phyloP scores from a whole-genome alignment of 257 asterid genomes.

The Ballota nigra region DNA sequence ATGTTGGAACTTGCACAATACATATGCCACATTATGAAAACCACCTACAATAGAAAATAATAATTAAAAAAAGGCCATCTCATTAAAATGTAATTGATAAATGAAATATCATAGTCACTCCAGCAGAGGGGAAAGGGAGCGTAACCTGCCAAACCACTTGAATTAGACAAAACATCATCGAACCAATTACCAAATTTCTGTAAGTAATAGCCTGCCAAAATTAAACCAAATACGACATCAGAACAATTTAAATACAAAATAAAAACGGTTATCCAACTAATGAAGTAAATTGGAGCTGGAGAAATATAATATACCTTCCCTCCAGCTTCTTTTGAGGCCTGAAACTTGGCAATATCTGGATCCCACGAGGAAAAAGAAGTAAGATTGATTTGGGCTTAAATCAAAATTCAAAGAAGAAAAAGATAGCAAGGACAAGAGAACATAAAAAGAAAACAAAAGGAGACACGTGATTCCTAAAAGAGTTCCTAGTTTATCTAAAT shows the following conservation, averaged over 20 bases:
- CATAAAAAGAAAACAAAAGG: not conserved
- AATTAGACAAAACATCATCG: constrained; percentile 39
- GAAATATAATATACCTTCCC: constrained; percentile 27
- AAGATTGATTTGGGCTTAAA: not conserved
- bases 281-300: constrained; percentile 11
- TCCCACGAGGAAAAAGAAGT: not conserved
- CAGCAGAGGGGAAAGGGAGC: not conserved
- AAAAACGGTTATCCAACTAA: constrained; percentile 1
- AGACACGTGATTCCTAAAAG: not conserved
- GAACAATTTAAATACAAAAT: not conserved
- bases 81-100: not conserved
- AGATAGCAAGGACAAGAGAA: too few relatives aligned
- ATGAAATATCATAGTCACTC: not conserved
- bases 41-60: constrained; percentile 36
- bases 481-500: not conserved
- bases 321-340: constrained; percentile 23
- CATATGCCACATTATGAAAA: constrained; percentile 48
- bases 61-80: not conserved
- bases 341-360: constrained; percentile 32
- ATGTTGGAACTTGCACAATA: constrained; percentile 51
- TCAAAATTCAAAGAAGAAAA: constrained; percentile 4
- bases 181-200: constrained; percentile 35
- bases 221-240: not conserved
- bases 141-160: constrained; percentile 60
- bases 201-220: constrained; percentile 24